Base-by-base conservation (phyloP, 345 rosid species). In the Hibiscus trionum region DNA sequence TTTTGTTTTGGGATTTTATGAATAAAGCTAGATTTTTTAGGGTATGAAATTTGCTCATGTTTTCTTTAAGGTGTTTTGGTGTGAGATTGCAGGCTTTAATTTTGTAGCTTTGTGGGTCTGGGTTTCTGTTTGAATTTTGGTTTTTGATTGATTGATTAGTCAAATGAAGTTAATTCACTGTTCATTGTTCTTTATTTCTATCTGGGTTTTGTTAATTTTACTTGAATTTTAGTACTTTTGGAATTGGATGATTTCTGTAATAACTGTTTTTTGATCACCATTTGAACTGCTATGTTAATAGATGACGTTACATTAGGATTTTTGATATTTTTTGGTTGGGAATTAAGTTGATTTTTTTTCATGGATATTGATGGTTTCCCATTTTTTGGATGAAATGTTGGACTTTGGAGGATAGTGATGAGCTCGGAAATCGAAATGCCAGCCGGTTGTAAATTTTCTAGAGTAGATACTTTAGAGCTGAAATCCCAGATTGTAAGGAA, bases 391-490 rank as follows among this genome's bases (percentile, higher is more conserved):
- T 21, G 21, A 21, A 56, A 55, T 37, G 21, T 37, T 10, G 10
- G 49, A 62, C 10, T 37, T 37, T 2, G 26, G 47, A 62, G n/a
- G 27, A 37, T 62, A 17, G 67, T 3, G 14, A 62, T 5, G 49
- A 62, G n/a, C 49, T 62, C 42, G 15, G 67, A 62, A 62, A 62
- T 7, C 1, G 27, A 37, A 82, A 88, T 88, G 90, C 85, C 81
- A 66, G 75, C 70, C 47, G 76, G 74, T 78, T 77, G 74, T 83
- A 84, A 80, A 69, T 77, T 78, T 74, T 75, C 78, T 76, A 80
- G 90, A 61, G 78, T 85, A 63, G 81, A 91, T 76, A 82, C 80
- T 46, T 73, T 76, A n/a, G 86, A 84, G 87, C 76, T 88, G 72
- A 84, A 83, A 73, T 75, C 78, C 74, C 77, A 75, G 62, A 77